Evolutionary conservation across 257 asterid species (phyloP), one percentile per base, ranked within the genome.

Genomic region (Penstemon newberryi): DNA sequence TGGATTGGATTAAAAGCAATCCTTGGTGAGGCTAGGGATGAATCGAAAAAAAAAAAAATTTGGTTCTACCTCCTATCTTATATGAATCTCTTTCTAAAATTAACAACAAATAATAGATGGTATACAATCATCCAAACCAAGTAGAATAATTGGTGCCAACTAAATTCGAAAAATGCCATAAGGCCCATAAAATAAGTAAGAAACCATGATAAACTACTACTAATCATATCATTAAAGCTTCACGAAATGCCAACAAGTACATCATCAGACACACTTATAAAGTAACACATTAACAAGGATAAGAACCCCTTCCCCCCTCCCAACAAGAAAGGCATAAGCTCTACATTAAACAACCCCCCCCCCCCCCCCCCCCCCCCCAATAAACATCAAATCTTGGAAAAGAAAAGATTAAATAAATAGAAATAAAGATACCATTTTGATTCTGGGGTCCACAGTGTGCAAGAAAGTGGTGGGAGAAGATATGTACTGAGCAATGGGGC

Each of bases 401-500:
- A 15, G 5, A 46, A 7, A n/a, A 0, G 3, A 1, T 38, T 44
- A 2, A 8, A 65, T 42, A 37, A 43, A 73, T 38, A 36, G 6
- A 57, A 49, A 66, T 25, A 12, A 46, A 66, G 25, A 38, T 86
- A 93, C 97, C 97, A 88, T 76, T 84, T 93, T 93, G 76, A 90
- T 87, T 75, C 97, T 85, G 63, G 97, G 95, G 69, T 93, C 99
- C 6, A 91, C 95, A 49, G 78, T 74, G 84, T 93, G 99, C 92
- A 93, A 79, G 84, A 90, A 90, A 76, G 99, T 93, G 80, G 86
- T 79, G 44, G 99, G 99, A 41, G 94, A 83, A 78, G 99, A 86
- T 46, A 93, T 89, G 87, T 88, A 93, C 84, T 93, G 99, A 18
- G 89, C 96, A 85, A 93, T 88, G 70, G 97, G 96, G 56, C 99